phyloP scores from a whole-genome alignment of 768 basidiomycete species.

The Pleurotus pulmonarius region DNA sequence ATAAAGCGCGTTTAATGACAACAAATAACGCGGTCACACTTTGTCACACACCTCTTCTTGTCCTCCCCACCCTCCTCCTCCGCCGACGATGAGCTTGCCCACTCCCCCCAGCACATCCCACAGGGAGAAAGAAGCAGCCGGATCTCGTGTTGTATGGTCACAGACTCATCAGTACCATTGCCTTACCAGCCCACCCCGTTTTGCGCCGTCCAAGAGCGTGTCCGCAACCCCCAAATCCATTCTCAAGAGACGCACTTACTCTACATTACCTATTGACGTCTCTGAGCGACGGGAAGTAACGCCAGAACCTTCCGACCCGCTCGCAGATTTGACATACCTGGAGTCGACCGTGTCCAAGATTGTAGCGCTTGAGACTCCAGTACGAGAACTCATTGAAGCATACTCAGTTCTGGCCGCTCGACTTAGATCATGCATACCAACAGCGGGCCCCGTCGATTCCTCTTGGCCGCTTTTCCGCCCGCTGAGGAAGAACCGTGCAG shows the following conservation, averaged over 20 bases:
- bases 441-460: constrained; percentile 49
- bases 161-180: constrained; percentile 45
- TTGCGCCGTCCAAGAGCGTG: constrained; percentile 24
- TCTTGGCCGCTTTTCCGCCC: constrained; percentile 75
- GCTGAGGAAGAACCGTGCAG: constrained; percentile 47
- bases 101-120: constrained; percentile 63
- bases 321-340: constrained; percentile 61
- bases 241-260: constrained; percentile 51
- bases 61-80: constrained; percentile 11
- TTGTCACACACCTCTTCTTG: constrained; percentile 10
- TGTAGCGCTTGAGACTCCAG: constrained; percentile 40
- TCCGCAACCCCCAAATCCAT: constrained; percentile 56
- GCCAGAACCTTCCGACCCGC: constrained; percentile 72
- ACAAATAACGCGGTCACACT: constrained; percentile 19
- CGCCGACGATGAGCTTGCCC: constrained; percentile 40
- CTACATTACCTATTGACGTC: constrained; percentile 31
- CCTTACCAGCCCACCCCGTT: constrained; percentile 27
- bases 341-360: constrained; percentile 61
- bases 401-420: constrained; percentile 70
- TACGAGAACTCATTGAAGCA: constrained; percentile 65
- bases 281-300: constrained; percentile 56
- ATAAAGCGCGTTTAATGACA: constrained; percentile 34
- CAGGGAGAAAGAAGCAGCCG: constrained; percentile 43
- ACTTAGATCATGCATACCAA: constrained; percentile 42
- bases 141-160: constrained; percentile 47